phyloP scores from a whole-genome alignment of 192 early-diverging fungal species.

The Coemansia sp. region DNA sequence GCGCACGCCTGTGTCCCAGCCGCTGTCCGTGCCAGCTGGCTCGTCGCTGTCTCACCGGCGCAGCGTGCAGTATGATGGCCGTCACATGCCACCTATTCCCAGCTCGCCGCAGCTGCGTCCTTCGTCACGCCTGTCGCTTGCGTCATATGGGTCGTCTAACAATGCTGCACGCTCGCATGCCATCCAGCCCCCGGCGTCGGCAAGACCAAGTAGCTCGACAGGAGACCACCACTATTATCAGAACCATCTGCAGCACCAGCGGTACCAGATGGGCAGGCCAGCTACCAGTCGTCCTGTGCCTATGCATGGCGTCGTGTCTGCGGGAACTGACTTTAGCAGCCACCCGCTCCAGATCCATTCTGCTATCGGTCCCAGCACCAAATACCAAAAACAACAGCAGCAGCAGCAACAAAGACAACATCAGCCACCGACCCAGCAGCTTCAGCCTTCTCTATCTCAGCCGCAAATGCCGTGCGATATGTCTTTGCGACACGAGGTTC shows the following conservation, averaged over 20 bases:
- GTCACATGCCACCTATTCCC: constrained; percentile 35
- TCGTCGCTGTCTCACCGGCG: constrained; percentile 14
- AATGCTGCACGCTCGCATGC: constrained; percentile 1
- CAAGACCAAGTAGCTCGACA: neutral
- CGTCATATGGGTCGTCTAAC: constrained; percentile 13
- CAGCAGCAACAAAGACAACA: neutral
- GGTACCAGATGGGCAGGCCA: neutral
- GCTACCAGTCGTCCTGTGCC: constrained; percentile 9
- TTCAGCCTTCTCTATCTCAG: neutral
- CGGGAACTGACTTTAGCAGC: constrained; percentile 17
- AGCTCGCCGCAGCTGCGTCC: constrained; percentile 32
- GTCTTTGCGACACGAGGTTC: constrained; percentile 43
- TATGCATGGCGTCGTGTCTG: constrained; percentile 9
- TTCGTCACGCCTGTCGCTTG: constrained; percentile 29
- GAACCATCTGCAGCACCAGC: constrained; percentile 10
- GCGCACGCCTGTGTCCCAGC: neutral
- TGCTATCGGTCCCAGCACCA: constrained; percentile 14
- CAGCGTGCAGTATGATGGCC: constrained; percentile 23
- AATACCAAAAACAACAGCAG: constrained; percentile 1
- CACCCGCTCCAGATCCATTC: constrained; percentile 39
- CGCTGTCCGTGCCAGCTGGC: neutral
- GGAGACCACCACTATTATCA: constrained; percentile 1
- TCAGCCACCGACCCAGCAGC: neutral
- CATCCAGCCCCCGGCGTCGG: constrained; percentile 2
- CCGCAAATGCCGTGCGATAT: constrained; percentile 16